Base-by-base conservation (phyloP, 106 monocot genomes). In the Dendrobium huoshanense region DNA sequence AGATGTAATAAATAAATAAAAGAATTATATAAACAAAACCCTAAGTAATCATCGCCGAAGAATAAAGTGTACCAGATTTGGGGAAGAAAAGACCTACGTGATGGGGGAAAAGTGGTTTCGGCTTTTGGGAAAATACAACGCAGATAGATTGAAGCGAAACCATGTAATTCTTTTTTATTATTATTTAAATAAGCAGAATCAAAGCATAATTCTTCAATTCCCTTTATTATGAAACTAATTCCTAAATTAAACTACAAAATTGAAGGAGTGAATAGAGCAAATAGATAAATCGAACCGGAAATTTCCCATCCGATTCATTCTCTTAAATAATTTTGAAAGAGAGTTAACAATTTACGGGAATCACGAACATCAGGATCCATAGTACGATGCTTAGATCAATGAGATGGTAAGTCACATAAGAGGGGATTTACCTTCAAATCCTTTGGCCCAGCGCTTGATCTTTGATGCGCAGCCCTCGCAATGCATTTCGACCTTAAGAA, bases 401-500 rank as follows among this genome's bases (percentile, higher is more conserved):
- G 64, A 65, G 22, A 11, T 20, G 8, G 22, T 0, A 65, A 24
- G 22, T 48, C 51, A 15, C 3, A 13, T 15, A 51, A 13, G 2
- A 13, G 13, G 51, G 13, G 61, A 7, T 61, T 61, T n/a, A 90
- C 92, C 92, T 86, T 77, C 77, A 68, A 93, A 70, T 74, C 81
- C 87, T 45, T 51, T 85, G 77, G 87, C 79, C 29, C 86, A 56
- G 31, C 73, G 78, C 76, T 78, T 82, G 70, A 93, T 77, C 83
- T 90, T 86, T 41, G 59, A 70, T 49, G 82, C 77, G 83, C 93
- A 93, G 17, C 90, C 93, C 74, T 93, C 87, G 86, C 90, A 93
- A 82, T 93, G 93, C 86, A 93, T 79, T 25, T 87, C 87, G 42
- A 88, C 77, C 67, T 83, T 88, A 58, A 93, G 75, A 20, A 90